Conservation (phyloP, 495 filamentous ascomycete species). For the Podospora pseudopauciseta region DNA sequence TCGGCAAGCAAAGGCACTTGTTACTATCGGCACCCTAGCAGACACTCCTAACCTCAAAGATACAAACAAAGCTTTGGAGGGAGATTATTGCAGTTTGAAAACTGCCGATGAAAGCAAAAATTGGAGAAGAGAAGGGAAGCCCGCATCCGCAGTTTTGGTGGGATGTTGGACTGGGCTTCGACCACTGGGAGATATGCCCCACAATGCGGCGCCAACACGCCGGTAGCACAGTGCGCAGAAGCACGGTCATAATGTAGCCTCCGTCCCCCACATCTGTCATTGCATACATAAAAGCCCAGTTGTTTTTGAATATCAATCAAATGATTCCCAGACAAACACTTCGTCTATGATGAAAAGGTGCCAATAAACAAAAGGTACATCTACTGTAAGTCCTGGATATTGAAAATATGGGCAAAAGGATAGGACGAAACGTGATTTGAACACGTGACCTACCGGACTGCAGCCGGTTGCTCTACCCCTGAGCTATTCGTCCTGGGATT, state of each 20-base stretch:
- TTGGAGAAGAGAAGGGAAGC: too few species aligned
- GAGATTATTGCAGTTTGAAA: too few species aligned
- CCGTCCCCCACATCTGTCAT: not conserved
- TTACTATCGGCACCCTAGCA: too few species aligned
- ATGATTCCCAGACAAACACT: too few species aligned
- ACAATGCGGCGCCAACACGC: not conserved
- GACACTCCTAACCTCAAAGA: too few species aligned
- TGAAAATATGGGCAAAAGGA: slow-evolving; percentile 6
- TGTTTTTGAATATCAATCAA: too few species aligned
- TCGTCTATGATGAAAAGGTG: too few species aligned
- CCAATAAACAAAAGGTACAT: too few species aligned
- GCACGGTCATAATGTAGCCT: not conserved
- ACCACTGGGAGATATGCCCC: not conserved
- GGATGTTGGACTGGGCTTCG: not conserved
- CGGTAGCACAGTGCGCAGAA: not conserved
- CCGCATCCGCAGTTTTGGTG: not conserved
- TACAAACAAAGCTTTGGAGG: too few species aligned
- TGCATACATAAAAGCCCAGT: not conserved
- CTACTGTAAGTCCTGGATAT: too few species aligned
- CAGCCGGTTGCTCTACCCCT: slow-evolving; percentile 29
- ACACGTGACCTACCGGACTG: slow-evolving; percentile 30
- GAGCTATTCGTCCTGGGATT: slow-evolving; percentile 23
- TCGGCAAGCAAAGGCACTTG: too few species aligned
- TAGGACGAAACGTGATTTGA: slow-evolving; percentile 29
- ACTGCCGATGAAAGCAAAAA: too few species aligned